Evolutionary conservation across 2,329 filamentous ascomycete species (phyloP), one percentile per base, ranked within the genome.

Genomic region (Calonectria fujianensis): DNA sequence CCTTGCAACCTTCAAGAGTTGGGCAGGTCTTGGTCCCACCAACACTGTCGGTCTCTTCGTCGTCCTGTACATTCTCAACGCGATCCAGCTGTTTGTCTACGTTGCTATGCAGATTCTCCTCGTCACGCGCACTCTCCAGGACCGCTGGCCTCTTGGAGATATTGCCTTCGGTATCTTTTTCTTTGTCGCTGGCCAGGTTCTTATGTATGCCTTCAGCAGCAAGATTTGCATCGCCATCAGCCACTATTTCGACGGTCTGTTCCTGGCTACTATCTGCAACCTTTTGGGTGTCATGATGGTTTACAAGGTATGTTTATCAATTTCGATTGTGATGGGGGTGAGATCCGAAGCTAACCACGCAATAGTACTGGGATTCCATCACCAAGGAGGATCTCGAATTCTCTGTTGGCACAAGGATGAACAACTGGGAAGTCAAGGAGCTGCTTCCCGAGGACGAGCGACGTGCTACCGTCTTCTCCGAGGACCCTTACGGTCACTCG

Each of bases 391-490:
- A 99, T 85, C 93, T 99, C 78, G 97, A 99, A 84, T 99, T 99
- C 86, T 98, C 96, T 3, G 97, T 99, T 65, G 96, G 96, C 78
- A 95, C 95, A 74, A 95, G 96, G 85, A 94, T 95, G 86, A 97
- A 98, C 87, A 98, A 97, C 85, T 99, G 97, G 97, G 97, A 99
- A 84, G 94, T 98, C 83, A 98, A 98, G 88, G 96, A 98, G 76
- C 90, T 95, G 14, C 89, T 97, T 24, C 91, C 93, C 57, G 95
- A 97, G 78, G 95, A 97, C 72, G 94, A 96, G 74, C 93, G 94
- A 74, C 91, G 94, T 73, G 88, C 88, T 29, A 96, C 94, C 2
- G 86, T 94, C 59, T 97, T 96, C 85, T 88, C 90, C 59, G 94
- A 95, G 72, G 92, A 93, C 77, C 90, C 91, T 2, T 92, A 92